Conservation (phyloP, 1,284 basidiomycete genomes). For the Pseudozyma tsukubaensis region DNA sequence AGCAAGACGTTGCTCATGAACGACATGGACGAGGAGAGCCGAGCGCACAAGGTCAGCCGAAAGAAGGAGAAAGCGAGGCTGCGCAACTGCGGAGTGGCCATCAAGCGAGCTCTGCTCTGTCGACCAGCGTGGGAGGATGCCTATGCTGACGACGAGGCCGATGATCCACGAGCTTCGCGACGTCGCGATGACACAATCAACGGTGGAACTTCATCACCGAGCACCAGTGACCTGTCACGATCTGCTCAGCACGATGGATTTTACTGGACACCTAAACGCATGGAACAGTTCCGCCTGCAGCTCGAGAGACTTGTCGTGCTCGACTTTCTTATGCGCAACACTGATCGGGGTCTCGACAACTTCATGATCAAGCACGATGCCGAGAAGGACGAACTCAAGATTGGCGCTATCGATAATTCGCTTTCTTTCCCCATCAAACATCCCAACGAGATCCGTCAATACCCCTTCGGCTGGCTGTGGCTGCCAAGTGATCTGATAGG, state of each 20-base stretch:
- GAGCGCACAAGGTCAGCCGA: conserved; percentile 61
- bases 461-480: conserved; percentile 87
- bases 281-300: conserved; percentile 84
- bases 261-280: conserved; percentile 81
- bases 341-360: conserved; percentile 71
- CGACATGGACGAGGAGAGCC: conserved; percentile 84
- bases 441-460: conserved; percentile 87
- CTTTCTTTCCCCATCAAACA: conserved; percentile 81
- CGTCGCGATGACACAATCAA: conserved; percentile 71
- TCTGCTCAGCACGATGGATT: conserved; percentile 70
- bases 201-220: conserved; percentile 8
- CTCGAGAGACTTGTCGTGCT: conserved; percentile 77
- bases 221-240: neutral
- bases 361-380: conserved; percentile 72
- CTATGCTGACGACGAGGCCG: conserved; percentile 52
- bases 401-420: conserved; percentile 87
- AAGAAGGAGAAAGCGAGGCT: conserved; percentile 56
- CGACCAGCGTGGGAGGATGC: conserved; percentile 82
- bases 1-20: conserved; percentile 66
- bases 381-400: conserved; percentile 80
- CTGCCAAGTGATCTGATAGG: conserved; percentile 83
- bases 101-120: conserved; percentile 64
- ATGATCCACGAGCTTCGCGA: neutral
- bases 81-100: conserved; percentile 56
- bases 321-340: conserved; percentile 91